Conservation (phyloP, 306 rosid species). For the Cucumis hystrix region DNA sequence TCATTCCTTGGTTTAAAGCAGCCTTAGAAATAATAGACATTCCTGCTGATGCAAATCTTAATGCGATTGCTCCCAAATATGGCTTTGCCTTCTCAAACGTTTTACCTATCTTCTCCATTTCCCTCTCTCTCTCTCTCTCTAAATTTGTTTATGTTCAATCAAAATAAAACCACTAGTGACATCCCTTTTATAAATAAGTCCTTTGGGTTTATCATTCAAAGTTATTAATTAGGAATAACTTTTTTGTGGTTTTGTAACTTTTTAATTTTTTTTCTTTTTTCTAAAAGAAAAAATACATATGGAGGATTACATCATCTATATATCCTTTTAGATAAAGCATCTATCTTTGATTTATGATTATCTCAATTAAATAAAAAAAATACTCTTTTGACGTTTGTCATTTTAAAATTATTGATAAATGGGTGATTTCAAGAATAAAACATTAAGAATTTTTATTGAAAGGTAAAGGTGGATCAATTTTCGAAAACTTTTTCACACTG, state of each 20-base stretch:
- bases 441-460: too few relatives aligned
- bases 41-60: constrained; percentile 23
- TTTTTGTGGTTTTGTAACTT: not conserved
- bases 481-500: too few relatives aligned
- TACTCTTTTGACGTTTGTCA: too few relatives aligned
- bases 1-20: constrained; percentile 28
- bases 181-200: not conserved
- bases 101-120: not conserved
- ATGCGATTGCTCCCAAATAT: constrained; percentile 8
- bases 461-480: too few relatives aligned
- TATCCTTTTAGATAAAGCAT: not conserved
- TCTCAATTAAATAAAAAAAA: not conserved
- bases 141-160: not conserved
- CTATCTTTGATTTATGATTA: not conserved
- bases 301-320: not conserved
- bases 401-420: too few relatives aligned
- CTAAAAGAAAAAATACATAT: not conserved
- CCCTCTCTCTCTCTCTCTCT: not conserved
- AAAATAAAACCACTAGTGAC: not conserved
- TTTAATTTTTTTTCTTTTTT: not conserved
- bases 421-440: too few relatives aligned
- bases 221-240: not conserved
- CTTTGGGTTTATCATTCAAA: not conserved
- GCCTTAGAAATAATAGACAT: constrained; percentile 12
- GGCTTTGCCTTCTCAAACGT: constrained; percentile 14